Evolutionary conservation across 805 yeast species (phyloP).

Genomic region (Starmerella vaccinii): DNA sequence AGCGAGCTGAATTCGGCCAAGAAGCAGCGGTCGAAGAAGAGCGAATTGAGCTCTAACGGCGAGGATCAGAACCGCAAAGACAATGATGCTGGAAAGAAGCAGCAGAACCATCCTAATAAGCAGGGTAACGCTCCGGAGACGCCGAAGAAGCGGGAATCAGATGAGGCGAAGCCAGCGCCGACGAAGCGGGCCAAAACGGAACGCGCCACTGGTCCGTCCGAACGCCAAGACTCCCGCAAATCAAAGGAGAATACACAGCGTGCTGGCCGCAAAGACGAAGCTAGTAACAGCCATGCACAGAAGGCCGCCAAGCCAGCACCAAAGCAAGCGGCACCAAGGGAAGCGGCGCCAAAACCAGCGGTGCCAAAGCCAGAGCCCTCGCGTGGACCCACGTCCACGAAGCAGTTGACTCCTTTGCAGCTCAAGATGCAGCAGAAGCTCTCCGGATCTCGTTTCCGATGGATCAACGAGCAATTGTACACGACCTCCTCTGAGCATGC

Average conservation of each 20-base stretch:
- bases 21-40: not conserved
- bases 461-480: conserved; percentile 97
- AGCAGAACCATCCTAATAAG: not conserved
- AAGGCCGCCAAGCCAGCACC: not conserved
- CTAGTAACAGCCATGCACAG: not conserved
- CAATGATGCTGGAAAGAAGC: not conserved
- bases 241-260: not conserved
- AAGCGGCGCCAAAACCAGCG: not conserved
- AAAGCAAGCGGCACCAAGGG: not conserved
- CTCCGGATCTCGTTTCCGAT: conserved; percentile 89
- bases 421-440: conserved; percentile 91
- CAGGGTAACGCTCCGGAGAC: not conserved
- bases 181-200: not conserved
- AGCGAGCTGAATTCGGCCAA: conserved; percentile 11
- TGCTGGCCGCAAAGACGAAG: not conserved
- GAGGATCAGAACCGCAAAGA: not conserved
- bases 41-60: not conserved
- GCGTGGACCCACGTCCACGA: conserved; percentile 1
- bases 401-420: conserved; percentile 71
- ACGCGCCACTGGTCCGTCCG: not conserved
- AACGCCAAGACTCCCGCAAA: too few relatives aligned
- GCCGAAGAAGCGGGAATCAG: not conserved
- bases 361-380: not conserved
- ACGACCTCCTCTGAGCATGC: conserved; percentile 76
- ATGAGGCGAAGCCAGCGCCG: not conserved